Conservation (phyloP, 257 asterid genomes). For the Schizonepeta tenuifolia region DNA sequence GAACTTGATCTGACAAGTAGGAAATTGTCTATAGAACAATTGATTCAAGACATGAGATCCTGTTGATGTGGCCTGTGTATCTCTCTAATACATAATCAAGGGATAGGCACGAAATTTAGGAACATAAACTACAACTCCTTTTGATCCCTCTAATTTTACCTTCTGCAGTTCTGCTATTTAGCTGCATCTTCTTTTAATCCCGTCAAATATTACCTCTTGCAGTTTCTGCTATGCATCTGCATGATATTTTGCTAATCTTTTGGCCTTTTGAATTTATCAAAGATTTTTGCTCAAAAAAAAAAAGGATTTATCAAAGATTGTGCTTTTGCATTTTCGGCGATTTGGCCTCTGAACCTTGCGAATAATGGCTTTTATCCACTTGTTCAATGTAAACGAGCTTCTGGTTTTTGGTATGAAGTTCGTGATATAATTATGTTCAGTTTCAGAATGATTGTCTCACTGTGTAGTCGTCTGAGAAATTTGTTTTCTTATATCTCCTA, state of each 20-base stretch:
- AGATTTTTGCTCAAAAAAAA: no score
- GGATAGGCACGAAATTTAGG: background rate
- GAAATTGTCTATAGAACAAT: conserved; percentile 12
- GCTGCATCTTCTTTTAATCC: background rate
- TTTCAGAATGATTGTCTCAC: background rate
- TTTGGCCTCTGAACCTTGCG: no score
- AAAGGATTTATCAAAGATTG: no score
- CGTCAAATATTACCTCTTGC: background rate
- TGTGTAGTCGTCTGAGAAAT: background rate
- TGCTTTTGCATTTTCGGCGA: no score
- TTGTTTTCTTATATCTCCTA: background rate
- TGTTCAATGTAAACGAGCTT: background rate
- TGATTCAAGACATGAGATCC: background rate
- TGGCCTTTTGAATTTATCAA: no score
- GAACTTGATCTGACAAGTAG: conserved; percentile 15
- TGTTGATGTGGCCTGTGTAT: background rate
- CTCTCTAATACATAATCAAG: background rate
- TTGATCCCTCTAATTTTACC: background rate
- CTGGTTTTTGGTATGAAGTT: conserved; percentile 17
- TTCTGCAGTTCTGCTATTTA: conserved; percentile 9
- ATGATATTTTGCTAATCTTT: background rate
- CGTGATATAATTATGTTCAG: conserved; percentile 1
- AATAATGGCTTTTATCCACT: no score
- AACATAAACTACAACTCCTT: background rate
- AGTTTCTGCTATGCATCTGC: conserved; percentile 14